Conservation (phyloP, 345 rosid species). For the Physaria fendleri region DNA sequence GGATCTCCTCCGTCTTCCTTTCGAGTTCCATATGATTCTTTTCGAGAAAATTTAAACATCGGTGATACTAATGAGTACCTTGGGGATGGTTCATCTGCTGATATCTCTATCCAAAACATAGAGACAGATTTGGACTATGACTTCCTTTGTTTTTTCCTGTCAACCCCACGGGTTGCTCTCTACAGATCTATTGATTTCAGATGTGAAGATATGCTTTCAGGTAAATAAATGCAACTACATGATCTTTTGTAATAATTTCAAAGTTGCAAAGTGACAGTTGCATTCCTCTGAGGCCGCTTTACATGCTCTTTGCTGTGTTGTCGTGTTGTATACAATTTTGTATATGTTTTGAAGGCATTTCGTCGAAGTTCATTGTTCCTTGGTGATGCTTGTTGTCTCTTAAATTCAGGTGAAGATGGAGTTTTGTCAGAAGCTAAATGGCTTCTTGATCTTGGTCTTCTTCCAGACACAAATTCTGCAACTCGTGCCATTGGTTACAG, state of each 20-base stretch:
- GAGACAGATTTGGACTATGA: conserved; percentile 71
- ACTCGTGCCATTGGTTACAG: conserved; percentile 93
- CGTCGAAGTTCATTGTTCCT: not conserved
- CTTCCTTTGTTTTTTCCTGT: conserved; percentile 79
- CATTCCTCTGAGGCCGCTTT: too few relatives aligned
- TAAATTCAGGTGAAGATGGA: conserved; percentile 44
- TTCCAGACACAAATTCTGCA: conserved; percentile 76
- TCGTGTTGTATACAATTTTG: not conserved
- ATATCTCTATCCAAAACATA: conserved; percentile 28
- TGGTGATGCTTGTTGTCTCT: conserved; percentile 7
- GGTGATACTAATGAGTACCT: conserved; percentile 25
- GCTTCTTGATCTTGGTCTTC: conserved; percentile 81
- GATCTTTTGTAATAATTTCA: not conserved
- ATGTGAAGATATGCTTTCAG: conserved; percentile 89
- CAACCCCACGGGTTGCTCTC: conserved; percentile 71
- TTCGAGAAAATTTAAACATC: conserved; percentile 42
- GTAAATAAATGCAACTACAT: conserved; percentile 28
- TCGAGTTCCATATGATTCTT: conserved; percentile 68
- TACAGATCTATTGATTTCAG: conserved; percentile 79
- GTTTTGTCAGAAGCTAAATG: conserved; percentile 75
- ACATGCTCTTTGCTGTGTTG: not conserved
- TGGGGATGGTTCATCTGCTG: conserved; percentile 32
- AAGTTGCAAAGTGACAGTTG: not conserved
- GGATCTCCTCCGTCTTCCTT: conserved; percentile 90
- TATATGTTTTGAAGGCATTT: not conserved